A percentile compares a stretch with the other conserved stretches of the same genome.
Evolutionary conservation across 345 rosid genomes (phyloP).

Genomic region (Leavenworthia alabamica): DNA sequence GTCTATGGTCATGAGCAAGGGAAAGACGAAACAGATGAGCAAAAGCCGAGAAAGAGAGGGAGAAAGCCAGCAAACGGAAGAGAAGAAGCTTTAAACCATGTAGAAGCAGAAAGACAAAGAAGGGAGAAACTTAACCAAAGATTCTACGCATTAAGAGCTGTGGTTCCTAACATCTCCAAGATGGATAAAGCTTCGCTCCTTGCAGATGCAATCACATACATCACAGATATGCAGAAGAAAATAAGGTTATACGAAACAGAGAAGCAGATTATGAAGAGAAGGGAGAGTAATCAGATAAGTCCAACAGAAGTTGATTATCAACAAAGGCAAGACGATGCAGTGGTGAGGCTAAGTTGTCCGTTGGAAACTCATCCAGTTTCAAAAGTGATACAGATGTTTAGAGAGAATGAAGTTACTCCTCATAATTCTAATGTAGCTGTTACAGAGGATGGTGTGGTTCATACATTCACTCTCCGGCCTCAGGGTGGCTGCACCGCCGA

Average conservation of each 20-base stretch:
- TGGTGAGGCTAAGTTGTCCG: constrained; percentile 66
- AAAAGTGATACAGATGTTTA: constrained; percentile 46
- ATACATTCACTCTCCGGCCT: constrained; percentile 63
- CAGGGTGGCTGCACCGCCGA: constrained; percentile 59
- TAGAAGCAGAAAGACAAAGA: constrained; percentile 93
- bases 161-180: constrained; percentile 94
- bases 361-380: constrained; percentile 74
- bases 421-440: constrained; percentile 59
- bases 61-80: constrained; percentile 97
- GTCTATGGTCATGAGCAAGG: constrained; percentile 52
- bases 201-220: constrained; percentile 79
- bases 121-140: constrained; percentile 96
- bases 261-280: constrained; percentile 44
- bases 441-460: constrained; percentile 59
- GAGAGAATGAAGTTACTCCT: constrained; percentile 54
- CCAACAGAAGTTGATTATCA: constrained; percentile 67
- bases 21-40: constrained; percentile 72
- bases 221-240: constrained; percentile 75
- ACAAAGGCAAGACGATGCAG: constrained; percentile 62
- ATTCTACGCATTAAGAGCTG: constrained; percentile 84
- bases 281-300: constrained; percentile 33
- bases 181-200: constrained; percentile 97
- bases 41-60: constrained; percentile 91
- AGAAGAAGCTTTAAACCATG: constrained; percentile 92
- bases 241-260: constrained; percentile 74